Conservation (phyloP, 495 filamentous ascomycete species). For the Xylaria palmicola region DNA sequence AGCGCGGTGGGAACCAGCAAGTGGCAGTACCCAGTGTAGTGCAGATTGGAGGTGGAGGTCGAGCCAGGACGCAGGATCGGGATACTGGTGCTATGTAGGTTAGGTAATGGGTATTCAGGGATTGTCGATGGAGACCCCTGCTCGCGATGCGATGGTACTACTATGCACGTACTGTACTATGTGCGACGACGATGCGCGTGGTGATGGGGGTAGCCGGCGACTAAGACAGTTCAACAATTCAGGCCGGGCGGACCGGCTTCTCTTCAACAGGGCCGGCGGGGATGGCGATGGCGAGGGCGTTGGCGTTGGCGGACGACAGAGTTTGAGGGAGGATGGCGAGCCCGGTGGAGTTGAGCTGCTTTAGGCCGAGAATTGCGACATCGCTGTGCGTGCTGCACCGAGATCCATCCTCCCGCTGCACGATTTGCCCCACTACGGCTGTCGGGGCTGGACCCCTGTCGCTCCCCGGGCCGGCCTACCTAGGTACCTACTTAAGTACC, state of each 20-base stretch:
- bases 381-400: constrained; percentile 15
- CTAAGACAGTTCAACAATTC: no score
- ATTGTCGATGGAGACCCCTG: constrained; percentile 3
- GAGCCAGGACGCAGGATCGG: no score
- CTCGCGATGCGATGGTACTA: neutral
- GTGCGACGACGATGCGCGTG: no score
- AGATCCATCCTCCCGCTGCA: constrained; percentile 18
- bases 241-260: no score
- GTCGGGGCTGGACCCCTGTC: constrained; percentile 5
- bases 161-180: no score
- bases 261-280: no score
- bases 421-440: constrained; percentile 14
- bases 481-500: no score
- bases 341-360: constrained; percentile 17
- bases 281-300: no score
- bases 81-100: neutral
- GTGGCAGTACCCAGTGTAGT: neutral
- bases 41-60: neutral
- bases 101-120: neutral
- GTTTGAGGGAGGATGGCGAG: constrained; percentile 8
- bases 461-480: neutral
- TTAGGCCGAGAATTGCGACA: constrained; percentile 20
- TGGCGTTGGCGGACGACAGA: no score
- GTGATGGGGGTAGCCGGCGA: no score
- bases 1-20: neutral